Conservation (phyloP, 768 basidiomycete species). For the Amanita jacksonii region DNA sequence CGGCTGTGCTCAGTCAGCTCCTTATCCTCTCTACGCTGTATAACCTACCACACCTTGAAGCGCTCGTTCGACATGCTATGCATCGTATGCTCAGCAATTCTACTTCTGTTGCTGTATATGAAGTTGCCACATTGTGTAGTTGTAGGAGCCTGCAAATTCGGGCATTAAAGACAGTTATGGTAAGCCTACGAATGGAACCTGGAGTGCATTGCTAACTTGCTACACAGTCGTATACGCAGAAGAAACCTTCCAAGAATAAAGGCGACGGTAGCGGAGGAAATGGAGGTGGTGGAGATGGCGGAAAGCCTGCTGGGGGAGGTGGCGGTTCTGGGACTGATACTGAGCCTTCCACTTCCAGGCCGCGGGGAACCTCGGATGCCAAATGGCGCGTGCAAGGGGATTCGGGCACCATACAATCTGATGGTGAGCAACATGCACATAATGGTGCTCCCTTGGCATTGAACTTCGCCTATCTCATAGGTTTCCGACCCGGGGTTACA, state of each 20-base stretch:
- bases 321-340: constrained; percentile 23
- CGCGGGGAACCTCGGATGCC: constrained; percentile 72
- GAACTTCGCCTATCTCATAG: background rate
- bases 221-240: constrained; percentile 68
- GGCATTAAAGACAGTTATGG: constrained; percentile 83
- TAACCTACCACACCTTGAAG: constrained; percentile 61
- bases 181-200: constrained; percentile 21
- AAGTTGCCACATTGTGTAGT: constrained; percentile 87
- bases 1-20: constrained; percentile 81
- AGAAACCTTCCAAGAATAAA: constrained; percentile 55
- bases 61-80: constrained; percentile 88
- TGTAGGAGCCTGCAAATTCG: constrained; percentile 86
- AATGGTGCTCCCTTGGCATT: background rate
- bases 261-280: constrained; percentile 45
- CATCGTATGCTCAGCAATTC: constrained; percentile 78
- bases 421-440: constrained; percentile 7
- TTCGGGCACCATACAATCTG: constrained; percentile 4
- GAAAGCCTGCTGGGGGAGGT: constrained; percentile 29
- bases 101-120: constrained; percentile 87
- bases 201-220: constrained; percentile 2
- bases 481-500: background rate
- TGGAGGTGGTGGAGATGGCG: constrained; percentile 27
- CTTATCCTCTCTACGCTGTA: constrained; percentile 81
- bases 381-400: constrained; percentile 33
- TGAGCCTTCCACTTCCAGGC: constrained; percentile 35